Evolutionary conservation across 805 yeast genomes (phyloP).

Genomic region (Kregervanrija pseudodelftensis): DNA sequence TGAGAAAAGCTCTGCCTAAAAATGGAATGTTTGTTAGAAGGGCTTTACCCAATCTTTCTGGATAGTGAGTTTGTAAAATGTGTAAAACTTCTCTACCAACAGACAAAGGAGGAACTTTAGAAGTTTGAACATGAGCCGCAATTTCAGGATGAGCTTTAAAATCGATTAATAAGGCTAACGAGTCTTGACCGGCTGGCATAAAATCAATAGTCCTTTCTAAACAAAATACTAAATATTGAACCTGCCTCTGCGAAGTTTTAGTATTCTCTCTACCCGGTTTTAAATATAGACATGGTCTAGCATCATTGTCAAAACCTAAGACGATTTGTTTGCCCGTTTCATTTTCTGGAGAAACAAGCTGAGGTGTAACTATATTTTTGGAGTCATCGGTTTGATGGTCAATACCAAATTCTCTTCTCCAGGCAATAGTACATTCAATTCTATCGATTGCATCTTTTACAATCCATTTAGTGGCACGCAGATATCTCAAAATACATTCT

Average conservation of each 20-base stretch:
- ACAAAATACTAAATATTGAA: conserved; percentile 92
- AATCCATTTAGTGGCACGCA: conserved; percentile 92
- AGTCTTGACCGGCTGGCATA: conserved; percentile 96
- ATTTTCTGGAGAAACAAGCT: conserved; percentile 56
- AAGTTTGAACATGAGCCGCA: conserved; percentile 41
- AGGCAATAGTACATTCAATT: conserved; percentile 68
- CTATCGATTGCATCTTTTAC: conserved; percentile 63
- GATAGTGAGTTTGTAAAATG: conserved; percentile 94
- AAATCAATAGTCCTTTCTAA: conserved; percentile 86
- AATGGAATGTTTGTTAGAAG: conserved; percentile 88
- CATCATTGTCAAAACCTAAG: conserved; percentile 82
- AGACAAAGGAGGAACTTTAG: conserved; percentile 81
- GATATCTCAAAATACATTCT: conserved; percentile 84
- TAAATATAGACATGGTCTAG: conserved; percentile 87
- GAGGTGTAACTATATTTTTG: conserved; percentile 44
- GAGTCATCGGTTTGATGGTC: conserved; percentile 37
- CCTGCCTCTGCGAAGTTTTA: conserved; percentile 80
- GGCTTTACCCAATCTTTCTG: conserved; percentile 93
- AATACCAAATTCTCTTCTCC: conserved; percentile 94
- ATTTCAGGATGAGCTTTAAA: conserved; percentile 70
- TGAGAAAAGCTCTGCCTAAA: conserved; percentile 87
- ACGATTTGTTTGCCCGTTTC: conserved; percentile 91
- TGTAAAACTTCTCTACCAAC: conserved; percentile 88
- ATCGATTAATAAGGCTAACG: conserved; percentile 84
- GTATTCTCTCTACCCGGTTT: conserved; percentile 97